Conservation (phyloP, 192 early-diverging fungal genomes). For the Rhizoclosmatium sp. region DNA sequence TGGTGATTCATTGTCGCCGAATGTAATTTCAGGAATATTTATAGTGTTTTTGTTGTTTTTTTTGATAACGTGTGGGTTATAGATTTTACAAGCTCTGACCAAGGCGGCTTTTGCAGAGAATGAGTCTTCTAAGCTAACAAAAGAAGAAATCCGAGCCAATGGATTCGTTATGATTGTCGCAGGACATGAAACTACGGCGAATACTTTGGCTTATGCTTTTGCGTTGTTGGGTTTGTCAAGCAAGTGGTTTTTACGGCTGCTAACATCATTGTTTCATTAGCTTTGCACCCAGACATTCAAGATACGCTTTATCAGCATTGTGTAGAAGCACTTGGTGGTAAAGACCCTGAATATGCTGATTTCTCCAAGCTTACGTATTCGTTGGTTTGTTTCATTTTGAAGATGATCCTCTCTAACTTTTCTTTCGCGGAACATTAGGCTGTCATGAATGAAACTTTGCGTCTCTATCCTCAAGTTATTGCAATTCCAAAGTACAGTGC, state of each 20-base stretch:
- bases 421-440: slow-evolving; percentile 2
- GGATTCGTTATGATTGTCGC: slow-evolving; percentile 63
- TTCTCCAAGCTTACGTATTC: slow-evolving; percentile 31
- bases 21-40: too few relatives aligned
- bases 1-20: too few relatives aligned
- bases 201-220: neutral
- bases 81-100: slow-evolving; percentile 40
- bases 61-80: neutral
- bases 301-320: slow-evolving; percentile 52
- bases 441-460: slow-evolving; percentile 52
- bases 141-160: slow-evolving; percentile 51
- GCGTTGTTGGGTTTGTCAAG: too few relatives aligned
- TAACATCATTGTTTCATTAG: slow-evolving; percentile 58
- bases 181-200: slow-evolving; percentile 34
- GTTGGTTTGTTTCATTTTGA: too few relatives aligned
- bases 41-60: too few relatives aligned
- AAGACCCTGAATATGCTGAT: slow-evolving; percentile 30
- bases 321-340: slow-evolving; percentile 1
- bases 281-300: slow-evolving; percentile 53
- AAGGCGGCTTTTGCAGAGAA: slow-evolving; percentile 27
- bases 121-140: slow-evolving; percentile 12
- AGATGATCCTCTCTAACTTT: too few relatives aligned
- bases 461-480: slow-evolving; percentile 43
- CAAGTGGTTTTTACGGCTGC: neutral
- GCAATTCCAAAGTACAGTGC: slow-evolving; percentile 42